phyloP scores from a whole-genome alignment of 1,284 basidiomycete species.

The Ceraceosorus bombacis region DNA sequence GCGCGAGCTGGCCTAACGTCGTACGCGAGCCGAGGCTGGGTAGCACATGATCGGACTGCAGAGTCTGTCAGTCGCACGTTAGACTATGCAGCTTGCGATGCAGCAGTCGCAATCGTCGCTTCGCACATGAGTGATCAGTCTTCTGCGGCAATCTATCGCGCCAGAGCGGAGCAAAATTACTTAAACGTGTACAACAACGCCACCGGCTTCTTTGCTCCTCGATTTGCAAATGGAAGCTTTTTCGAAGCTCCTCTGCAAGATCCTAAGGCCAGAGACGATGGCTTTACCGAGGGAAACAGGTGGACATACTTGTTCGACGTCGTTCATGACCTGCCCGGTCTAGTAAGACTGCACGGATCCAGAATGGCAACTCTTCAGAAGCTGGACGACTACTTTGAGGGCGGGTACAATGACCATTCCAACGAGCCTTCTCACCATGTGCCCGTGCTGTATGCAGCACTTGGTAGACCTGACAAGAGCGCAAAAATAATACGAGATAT shows the following conservation, averaged over 20 bases:
- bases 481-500: constrained; percentile 66
- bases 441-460: constrained; percentile 69
- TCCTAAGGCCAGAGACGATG: constrained; percentile 62
- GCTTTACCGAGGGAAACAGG: constrained; percentile 76
- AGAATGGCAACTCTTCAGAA: constrained; percentile 60
- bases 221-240: constrained; percentile 58
- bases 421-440: constrained; percentile 77
- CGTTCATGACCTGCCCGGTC: constrained; percentile 57
- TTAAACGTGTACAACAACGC: constrained; percentile 63
- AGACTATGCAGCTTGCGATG: constrained; percentile 69
- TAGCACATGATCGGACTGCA: constrained; percentile 60
- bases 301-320: constrained; percentile 27
- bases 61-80: constrained; percentile 45
- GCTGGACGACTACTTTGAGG: constrained; percentile 68
- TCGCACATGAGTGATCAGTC: constrained; percentile 53
- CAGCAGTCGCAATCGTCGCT: constrained; percentile 63
- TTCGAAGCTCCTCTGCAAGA: constrained; percentile 21
- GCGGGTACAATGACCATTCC: constrained; percentile 72
- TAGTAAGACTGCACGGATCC: constrained; percentile 63
- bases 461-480: constrained; percentile 62
- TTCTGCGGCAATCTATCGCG: constrained; percentile 55
- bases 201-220: constrained; percentile 74
- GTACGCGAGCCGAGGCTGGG: constrained; percentile 65
- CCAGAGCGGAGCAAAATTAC: constrained; percentile 56
- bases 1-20: constrained; percentile 68